phyloP scores from a whole-genome alignment of 1,284 basidiomycete species.

The Fomitopsis pinicola region DNA sequence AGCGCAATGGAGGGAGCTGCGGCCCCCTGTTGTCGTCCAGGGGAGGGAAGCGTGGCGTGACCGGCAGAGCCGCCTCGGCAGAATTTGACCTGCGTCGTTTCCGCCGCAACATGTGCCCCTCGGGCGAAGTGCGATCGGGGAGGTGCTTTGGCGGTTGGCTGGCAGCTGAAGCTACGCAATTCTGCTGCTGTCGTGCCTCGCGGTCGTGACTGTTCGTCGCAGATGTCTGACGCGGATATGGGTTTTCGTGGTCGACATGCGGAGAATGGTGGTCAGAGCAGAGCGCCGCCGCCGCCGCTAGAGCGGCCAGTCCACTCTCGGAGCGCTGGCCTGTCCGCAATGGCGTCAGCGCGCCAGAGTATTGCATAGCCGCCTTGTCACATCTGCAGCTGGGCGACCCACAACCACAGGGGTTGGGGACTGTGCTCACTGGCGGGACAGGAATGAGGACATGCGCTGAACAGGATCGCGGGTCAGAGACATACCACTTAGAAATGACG shows the following conservation, averaged over 20 bases:
- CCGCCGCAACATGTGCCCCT: not conserved
- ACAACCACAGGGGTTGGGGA: slow-evolving; percentile 63
- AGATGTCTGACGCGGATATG: not conserved
- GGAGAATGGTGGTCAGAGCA: not conserved
- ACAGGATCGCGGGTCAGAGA: not conserved
- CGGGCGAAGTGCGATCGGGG: not conserved
- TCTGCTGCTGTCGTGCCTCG: not conserved
- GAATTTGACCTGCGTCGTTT: slow-evolving; percentile 4
- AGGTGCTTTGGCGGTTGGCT: not conserved
- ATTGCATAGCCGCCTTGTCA: not conserved
- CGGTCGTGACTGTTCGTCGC: too few species aligned
- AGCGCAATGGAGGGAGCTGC: slow-evolving; percentile 41
- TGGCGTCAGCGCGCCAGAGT: not conserved
- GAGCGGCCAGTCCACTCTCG: not conserved
- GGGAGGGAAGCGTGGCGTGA: not conserved
- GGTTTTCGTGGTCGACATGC: not conserved
- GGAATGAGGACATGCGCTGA: not conserved
- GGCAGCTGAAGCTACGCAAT: not conserved
- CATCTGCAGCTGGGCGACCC: not conserved
- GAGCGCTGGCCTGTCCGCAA: not conserved
- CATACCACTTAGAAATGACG: slow-evolving; percentile 9
- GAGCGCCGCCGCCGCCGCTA: not conserved
- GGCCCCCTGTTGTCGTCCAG: slow-evolving; percentile 12
- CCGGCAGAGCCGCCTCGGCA: not conserved
- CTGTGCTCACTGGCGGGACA: slow-evolving; percentile 12